Evolutionary conservation across 768 basidiomycete genomes (phyloP).

Genomic region (Pleurotus tuber-regium): DNA sequence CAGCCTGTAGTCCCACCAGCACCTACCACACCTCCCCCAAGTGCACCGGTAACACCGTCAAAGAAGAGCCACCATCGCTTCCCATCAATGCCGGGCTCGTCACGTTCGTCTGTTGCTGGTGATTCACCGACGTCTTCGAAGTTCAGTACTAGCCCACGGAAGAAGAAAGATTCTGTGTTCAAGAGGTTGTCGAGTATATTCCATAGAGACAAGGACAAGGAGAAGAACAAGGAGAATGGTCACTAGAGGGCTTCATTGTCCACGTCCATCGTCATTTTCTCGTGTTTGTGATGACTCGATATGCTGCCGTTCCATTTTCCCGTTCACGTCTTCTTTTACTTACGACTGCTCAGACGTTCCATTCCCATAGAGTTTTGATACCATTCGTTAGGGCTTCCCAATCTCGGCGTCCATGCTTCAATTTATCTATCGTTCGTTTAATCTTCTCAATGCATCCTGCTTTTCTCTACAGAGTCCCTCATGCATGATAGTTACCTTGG

Average conservation of each 20-base stretch:
- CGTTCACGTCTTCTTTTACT: neutral
- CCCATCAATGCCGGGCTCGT: slow-evolving; percentile 3
- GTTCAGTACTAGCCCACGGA: slow-evolving; percentile 36
- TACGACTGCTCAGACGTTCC: neutral
- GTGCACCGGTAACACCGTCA: slow-evolving; percentile 18
- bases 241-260: too few species aligned
- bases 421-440: neutral
- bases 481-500: too few species aligned
- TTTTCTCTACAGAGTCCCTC: too few species aligned
- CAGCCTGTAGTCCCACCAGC: slow-evolving; percentile 15
- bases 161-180: slow-evolving; percentile 54
- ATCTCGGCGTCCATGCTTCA: too few species aligned
- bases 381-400: neutral
- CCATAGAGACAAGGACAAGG: slow-evolving; percentile 41
- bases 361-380: slow-evolving; percentile 8
- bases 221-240: slow-evolving; percentile 31
- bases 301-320: neutral
- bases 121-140: slow-evolving; percentile 29
- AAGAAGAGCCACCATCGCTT: slow-evolving; percentile 13
- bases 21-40: slow-evolving; percentile 14
- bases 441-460: too few species aligned
- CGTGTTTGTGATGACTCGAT: neutral
- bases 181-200: slow-evolving; percentile 54
- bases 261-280: too few species aligned
- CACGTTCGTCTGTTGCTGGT: neutral